Percentiles rank a stretch among this genome's conserved stretches.
Conservation (phyloP, 2,329 filamentous ascomycete species). For the Hirsutella rhossiliensis region DNA sequence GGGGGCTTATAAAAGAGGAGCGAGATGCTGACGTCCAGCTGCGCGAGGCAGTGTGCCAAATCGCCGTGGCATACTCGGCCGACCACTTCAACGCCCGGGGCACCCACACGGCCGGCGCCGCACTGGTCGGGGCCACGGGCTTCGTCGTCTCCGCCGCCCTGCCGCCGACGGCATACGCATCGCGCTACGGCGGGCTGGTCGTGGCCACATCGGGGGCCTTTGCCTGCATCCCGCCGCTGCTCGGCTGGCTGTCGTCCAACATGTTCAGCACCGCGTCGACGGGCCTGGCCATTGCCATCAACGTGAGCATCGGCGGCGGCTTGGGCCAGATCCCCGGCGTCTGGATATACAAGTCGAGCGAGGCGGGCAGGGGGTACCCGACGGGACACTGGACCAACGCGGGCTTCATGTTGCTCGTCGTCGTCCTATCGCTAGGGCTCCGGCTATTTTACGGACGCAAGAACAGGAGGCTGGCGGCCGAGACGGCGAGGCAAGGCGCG, state of each 20-base stretch:
- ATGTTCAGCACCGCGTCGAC: conserved; percentile 51
- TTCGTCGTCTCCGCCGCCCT: conserved; percentile 53
- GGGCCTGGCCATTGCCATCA: conserved; percentile 58
- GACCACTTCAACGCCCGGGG: conserved; percentile 47
- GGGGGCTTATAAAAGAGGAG: neutral
- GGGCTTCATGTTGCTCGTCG: conserved; percentile 44
- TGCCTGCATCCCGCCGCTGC: conserved; percentile 54
- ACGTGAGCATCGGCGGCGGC: conserved; percentile 53
- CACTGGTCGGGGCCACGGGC: conserved; percentile 30
- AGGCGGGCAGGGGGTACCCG: conserved; percentile 49
- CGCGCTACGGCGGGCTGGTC: conserved; percentile 59
- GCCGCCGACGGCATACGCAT: conserved; percentile 43
- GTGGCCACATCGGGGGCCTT: conserved; percentile 56
- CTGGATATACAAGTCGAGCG: conserved; percentile 59
- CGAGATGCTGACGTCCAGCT: neutral
- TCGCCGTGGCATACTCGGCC: conserved; percentile 42
- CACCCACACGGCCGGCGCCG: conserved; percentile 28
- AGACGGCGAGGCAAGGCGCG: conserved; percentile 16
- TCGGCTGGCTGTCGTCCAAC: conserved; percentile 61
- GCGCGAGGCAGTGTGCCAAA: conserved; percentile 22
- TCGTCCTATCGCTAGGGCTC: conserved; percentile 36
- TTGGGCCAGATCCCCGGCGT: conserved; percentile 61
- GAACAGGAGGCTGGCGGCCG: conserved; percentile 24
- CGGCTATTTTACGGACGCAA: conserved; percentile 42
- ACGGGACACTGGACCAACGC: conserved; percentile 61